These are phyloP conservation scores for Penicillium polonicum DNA, from an alignment of 2,329 filamentous ascomycete genomes.

Conservation along the genomic window DNA sequence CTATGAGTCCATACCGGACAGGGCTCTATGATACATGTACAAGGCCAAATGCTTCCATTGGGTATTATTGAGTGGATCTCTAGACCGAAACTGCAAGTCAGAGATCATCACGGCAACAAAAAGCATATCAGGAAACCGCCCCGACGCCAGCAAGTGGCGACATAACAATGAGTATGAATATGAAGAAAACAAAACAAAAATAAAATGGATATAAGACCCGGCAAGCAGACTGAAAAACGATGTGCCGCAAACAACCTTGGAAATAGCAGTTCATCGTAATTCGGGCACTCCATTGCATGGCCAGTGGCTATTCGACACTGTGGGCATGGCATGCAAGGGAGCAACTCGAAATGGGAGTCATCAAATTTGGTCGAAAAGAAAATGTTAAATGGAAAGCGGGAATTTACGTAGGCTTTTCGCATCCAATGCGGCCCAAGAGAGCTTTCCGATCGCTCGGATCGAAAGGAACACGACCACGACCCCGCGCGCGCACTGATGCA, in stretches of 20 bases:
- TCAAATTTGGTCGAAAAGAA: constrained; percentile 14
- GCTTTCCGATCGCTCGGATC: constrained; percentile 61
- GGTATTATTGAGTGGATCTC: constrained; percentile 23
- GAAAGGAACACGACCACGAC: constrained; percentile 40
- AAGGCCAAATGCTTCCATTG: constrained; percentile 21
- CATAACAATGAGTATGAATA: constrained; percentile 10
- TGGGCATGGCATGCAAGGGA: constrained; percentile 15
- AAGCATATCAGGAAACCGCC: constrained; percentile 11
- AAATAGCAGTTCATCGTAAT: constrained; percentile 22
- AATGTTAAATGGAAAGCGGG: not conserved
- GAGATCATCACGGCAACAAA: constrained; percentile 11
- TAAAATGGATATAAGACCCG: constrained; percentile 22
- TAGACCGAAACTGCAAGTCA: constrained; percentile 13
- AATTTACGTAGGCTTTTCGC: constrained; percentile 62
- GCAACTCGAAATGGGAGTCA: constrained; percentile 16
- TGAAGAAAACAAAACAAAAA: constrained; percentile 9
- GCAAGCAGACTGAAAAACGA: constrained; percentile 9
- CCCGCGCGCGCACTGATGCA: constrained; percentile 34
- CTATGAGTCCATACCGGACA: not conserved
- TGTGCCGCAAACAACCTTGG: constrained; percentile 14
- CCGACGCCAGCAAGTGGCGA: constrained; percentile 3
- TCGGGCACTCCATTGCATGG: constrained; percentile 19
- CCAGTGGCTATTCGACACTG: not conserved
- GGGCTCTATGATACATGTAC: constrained; percentile 5
- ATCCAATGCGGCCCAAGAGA: constrained; percentile 76